These are phyloP conservation scores for Trichoderma afroharzianum DNA, from an alignment of 2,329 filamentous ascomycete genomes.

Conservation along the genomic window DNA sequence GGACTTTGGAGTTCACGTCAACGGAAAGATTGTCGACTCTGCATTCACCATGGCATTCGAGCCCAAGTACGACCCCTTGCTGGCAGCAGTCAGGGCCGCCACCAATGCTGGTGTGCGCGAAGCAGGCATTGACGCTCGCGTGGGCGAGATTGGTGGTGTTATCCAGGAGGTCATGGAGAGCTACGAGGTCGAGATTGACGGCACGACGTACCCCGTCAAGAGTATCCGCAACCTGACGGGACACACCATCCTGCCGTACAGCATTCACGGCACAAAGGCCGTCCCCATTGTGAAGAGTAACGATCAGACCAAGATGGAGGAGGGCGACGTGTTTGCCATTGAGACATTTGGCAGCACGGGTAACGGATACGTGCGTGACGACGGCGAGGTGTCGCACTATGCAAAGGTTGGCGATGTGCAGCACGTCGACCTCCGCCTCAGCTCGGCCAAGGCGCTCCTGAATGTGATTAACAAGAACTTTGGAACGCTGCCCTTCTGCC, in stretches of 20 bases:
- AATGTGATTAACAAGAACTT: conserved; percentile 96
- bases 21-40: conserved; percentile 75
- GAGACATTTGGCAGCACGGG: conserved; percentile 95
- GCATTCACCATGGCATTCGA: conserved; percentile 79
- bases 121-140: conserved; percentile 86
- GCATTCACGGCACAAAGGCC: conserved; percentile 89
- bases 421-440: conserved; percentile 71
- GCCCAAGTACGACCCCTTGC: conserved; percentile 68
- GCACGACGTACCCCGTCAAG: conserved; percentile 75
- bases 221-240: conserved; percentile 83
- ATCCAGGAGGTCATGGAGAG: conserved; percentile 94
- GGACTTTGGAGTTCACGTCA: conserved; percentile 78
- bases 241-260: conserved; percentile 84
- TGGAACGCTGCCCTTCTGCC: conserved; percentile 84
- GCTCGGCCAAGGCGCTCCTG: conserved; percentile 79
- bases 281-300: conserved; percentile 89
- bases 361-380: conserved; percentile 80
- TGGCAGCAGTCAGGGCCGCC: conserved; percentile 69
- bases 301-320: conserved; percentile 95
- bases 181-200: conserved; percentile 81
- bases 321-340: conserved; percentile 91
- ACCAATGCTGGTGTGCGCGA: conserved; percentile 80
- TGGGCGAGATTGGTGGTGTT: conserved; percentile 76
- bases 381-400: conserved; percentile 89
- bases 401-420: conserved; percentile 69